A percentile compares a stretch with the other conserved stretches of the same genome.
These are phyloP conservation scores for Penicillium freii DNA, from an alignment of 2,329 filamentous ascomycete species.

Conservation along the genomic window DNA sequence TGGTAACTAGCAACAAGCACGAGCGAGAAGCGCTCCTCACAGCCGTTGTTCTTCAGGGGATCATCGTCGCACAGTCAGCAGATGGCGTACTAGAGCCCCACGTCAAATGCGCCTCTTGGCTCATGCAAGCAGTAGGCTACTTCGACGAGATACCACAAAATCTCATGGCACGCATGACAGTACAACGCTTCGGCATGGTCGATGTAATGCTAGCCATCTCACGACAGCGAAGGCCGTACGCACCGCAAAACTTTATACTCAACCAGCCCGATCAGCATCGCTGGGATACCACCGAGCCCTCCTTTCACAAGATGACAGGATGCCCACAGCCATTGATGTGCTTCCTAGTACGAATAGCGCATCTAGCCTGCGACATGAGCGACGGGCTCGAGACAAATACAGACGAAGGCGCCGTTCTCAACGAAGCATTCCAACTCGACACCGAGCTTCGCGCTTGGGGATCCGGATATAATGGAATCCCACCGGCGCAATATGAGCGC, in stretches of 20 bases:
- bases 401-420: slow-evolving; percentile 5
- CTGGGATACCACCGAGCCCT: slow-evolving; percentile 24
- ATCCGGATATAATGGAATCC: slow-evolving; percentile 6
- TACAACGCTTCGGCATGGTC: slow-evolving; percentile 27
- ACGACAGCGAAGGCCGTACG: slow-evolving; percentile 21
- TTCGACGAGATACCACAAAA: slow-evolving; percentile 16
- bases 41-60: slow-evolving; percentile 22
- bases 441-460: slow-evolving; percentile 24
- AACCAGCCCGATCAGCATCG: slow-evolving; percentile 16
- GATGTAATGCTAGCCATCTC: slow-evolving; percentile 27
- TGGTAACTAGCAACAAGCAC: slow-evolving; percentile 1
- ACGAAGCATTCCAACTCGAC: slow-evolving; percentile 16
- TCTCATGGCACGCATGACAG: slow-evolving; percentile 16
- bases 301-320: slow-evolving; percentile 27
- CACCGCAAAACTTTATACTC: slow-evolving; percentile 18
- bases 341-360: slow-evolving; percentile 19
- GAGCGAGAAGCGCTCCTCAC: slow-evolving; percentile 22
- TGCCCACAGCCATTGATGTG: slow-evolving; percentile 27
- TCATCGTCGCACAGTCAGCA: slow-evolving; percentile 23
- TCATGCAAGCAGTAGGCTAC: slow-evolving; percentile 21
- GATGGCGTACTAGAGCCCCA: slow-evolving; percentile 25
- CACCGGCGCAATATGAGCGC: neutral
- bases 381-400: slow-evolving; percentile 4
- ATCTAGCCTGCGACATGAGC: slow-evolving; percentile 23
- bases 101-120: slow-evolving; percentile 22